These are phyloP conservation scores for Anisogramma anomala DNA, from an alignment of 2,329 filamentous ascomycete species.

Conservation along the genomic window DNA sequence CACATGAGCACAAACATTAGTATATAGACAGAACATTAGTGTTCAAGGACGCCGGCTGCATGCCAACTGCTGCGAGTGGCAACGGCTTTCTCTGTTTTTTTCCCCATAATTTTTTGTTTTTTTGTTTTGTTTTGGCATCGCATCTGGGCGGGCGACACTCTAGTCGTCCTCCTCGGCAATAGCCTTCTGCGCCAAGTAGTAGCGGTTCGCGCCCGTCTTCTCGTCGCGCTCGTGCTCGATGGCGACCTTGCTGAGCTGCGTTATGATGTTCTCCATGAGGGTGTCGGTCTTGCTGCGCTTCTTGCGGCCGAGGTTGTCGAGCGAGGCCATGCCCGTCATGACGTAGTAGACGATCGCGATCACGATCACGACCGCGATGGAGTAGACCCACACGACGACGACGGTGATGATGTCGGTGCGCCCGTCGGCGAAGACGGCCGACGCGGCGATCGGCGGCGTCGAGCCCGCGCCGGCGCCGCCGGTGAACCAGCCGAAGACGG, in stretches of 20 bases:
- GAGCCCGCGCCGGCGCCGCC: conserved; percentile 31
- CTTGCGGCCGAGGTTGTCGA: conserved; percentile 52
- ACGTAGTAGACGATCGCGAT: conserved; percentile 54
- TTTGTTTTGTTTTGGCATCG: background rate
- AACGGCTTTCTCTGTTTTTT: no score
- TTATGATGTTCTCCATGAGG: conserved; percentile 55
- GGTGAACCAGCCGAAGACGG: conserved; percentile 62
- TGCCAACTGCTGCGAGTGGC: background rate
- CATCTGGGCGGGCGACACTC: background rate
- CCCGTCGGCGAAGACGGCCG: conserved; percentile 27
- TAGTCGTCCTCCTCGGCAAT: conserved; percentile 16
- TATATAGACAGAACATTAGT: no score
- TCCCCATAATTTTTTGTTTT: no score
- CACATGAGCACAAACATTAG: background rate
- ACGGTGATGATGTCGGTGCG: conserved; percentile 46
- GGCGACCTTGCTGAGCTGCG: conserved; percentile 51
- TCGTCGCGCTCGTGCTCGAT: conserved; percentile 46
- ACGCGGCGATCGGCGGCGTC: conserved; percentile 25
- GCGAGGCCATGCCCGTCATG: conserved; percentile 44
- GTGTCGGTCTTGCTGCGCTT: conserved; percentile 49
- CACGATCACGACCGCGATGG: conserved; percentile 52
- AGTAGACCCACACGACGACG: conserved; percentile 53
- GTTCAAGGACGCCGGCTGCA: background rate
- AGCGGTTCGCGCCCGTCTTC: conserved; percentile 29
- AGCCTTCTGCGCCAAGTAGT: conserved; percentile 18